A percentile compares a stretch with the other conserved stretches of the same genome.
Conservation (phyloP, 306 rosid species). For the Corylus avellana region DNA sequence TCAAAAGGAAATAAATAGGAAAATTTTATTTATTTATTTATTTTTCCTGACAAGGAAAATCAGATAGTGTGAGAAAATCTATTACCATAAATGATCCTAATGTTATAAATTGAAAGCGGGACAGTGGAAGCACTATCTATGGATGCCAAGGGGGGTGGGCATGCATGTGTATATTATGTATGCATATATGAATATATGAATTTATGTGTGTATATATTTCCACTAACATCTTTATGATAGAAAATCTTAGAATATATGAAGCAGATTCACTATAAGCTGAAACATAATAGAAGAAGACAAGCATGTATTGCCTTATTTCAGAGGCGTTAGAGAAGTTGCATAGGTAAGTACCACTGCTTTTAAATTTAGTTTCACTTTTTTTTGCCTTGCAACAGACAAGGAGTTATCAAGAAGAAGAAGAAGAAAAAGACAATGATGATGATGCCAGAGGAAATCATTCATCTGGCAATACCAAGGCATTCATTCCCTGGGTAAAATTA, state of each 20-base stretch:
- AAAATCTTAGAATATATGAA: not conserved
- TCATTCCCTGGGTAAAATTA: not conserved
- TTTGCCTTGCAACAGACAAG: not conserved
- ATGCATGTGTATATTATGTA: not conserved
- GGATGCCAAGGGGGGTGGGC: not conserved
- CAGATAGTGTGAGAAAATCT: not conserved
- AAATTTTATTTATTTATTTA: not conserved
- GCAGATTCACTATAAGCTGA: not conserved
- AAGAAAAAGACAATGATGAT: not conserved
- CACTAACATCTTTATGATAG: not conserved
- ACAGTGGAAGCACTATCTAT: not conserved
- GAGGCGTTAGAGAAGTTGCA: conserved; percentile 2
- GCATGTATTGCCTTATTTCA: not conserved
- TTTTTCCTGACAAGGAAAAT: conserved; percentile 1
- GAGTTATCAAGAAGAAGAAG: not conserved
- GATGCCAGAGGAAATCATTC: conserved; percentile 1
- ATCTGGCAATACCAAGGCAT: not conserved
- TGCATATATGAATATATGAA: not conserved
- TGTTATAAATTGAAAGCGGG: not conserved
- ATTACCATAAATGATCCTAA: not conserved
- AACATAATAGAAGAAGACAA: not conserved
- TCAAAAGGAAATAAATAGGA: conserved; percentile 14
- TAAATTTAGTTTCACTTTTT: not conserved
- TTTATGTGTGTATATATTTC: not conserved
- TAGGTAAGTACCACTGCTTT: not conserved